phyloP scores from a whole-genome alignment of 2,329 filamentous ascomycete species.

The Hypoxylon sp. region DNA sequence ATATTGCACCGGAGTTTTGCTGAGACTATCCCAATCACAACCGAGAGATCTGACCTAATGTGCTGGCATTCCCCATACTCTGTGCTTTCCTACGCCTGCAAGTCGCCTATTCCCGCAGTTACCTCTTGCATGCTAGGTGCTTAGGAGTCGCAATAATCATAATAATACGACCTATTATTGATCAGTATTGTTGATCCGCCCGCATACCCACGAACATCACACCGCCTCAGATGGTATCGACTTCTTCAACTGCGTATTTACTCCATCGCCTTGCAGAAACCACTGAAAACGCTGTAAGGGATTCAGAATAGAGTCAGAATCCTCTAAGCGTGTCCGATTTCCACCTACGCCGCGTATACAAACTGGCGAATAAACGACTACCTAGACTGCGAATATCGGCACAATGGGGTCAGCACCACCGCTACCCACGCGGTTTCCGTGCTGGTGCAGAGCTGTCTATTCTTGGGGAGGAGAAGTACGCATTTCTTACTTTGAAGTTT shows the following conservation, averaged over 20 bases:
- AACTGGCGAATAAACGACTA: constrained; percentile 38
- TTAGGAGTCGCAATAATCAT: constrained; percentile 36
- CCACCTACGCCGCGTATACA: constrained; percentile 38
- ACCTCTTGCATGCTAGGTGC: constrained; percentile 22
- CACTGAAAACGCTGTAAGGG: constrained; percentile 34
- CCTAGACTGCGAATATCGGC: constrained; percentile 38
- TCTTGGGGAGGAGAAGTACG: constrained; percentile 90
- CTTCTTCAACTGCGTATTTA: constrained; percentile 40
- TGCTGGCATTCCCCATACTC: constrained; percentile 41
- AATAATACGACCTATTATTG: constrained; percentile 44
- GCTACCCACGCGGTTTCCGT: constrained; percentile 85
- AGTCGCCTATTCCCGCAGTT: constrained; percentile 25
- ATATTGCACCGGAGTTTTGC: constrained; percentile 31
- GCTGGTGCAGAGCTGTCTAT: constrained; percentile 92
- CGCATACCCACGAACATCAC: constrained; percentile 37
- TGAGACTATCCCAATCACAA: constrained; percentile 39
- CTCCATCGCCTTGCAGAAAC: constrained; percentile 43
- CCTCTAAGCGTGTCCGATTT: constrained; percentile 30
- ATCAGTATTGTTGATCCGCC: constrained; percentile 42
- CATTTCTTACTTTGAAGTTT: constrained; percentile 17
- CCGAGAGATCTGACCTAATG: constrained; percentile 42
- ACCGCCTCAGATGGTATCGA: constrained; percentile 44
- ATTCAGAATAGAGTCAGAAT: constrained; percentile 38
- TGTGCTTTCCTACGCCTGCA: constrained; percentile 25
- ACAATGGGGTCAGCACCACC: constrained; percentile 70